Evolutionary conservation across 192 early-diverging fungal species (phyloP).

Genomic region (Mortierella antarctica): DNA sequence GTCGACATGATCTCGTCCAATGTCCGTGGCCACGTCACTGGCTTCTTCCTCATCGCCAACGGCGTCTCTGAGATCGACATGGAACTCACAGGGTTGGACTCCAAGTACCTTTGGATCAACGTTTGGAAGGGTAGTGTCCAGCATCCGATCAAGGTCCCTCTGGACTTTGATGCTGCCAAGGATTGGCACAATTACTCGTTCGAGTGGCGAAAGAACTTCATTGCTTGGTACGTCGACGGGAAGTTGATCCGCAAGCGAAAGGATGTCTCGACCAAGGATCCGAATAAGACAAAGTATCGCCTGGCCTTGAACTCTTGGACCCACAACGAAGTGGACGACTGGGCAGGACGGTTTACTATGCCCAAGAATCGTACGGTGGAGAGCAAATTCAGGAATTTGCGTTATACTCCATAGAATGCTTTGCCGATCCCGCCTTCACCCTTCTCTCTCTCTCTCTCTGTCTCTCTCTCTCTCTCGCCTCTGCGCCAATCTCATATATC

Average conservation of each 20-base stretch:
- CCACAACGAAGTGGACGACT: slow-evolving; percentile 1
- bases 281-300: slow-evolving; percentile 1
- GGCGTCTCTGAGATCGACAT: slow-evolving; percentile 40
- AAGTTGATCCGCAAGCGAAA: slow-evolving; percentile 19
- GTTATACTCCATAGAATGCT: slow-evolving; percentile 9
- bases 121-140: slow-evolving; percentile 15
- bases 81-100: slow-evolving; percentile 34
- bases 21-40: slow-evolving; percentile 34
- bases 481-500: too few relatives aligned
- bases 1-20: slow-evolving; percentile 51
- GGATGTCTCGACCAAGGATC: slow-evolving; percentile 4
- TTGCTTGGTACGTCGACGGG: slow-evolving; percentile 25
- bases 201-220: slow-evolving; percentile 15
- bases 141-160: slow-evolving; percentile 5
- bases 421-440: too few relatives aligned
- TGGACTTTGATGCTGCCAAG: slow-evolving; percentile 21
- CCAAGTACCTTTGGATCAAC: slow-evolving; percentile 12
- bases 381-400: slow-evolving; percentile 28
- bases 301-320: slow-evolving; percentile 42
- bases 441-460: too few relatives aligned
- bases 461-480: too few relatives aligned
- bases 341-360: slow-evolving; percentile 38
- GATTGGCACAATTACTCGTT: slow-evolving; percentile 28
- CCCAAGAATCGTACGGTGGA: background rate
- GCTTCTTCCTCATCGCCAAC: slow-evolving; percentile 47